Conservation (phyloP, 2,329 filamentous ascomycete genomes). For the Fonsecaea nubica region DNA sequence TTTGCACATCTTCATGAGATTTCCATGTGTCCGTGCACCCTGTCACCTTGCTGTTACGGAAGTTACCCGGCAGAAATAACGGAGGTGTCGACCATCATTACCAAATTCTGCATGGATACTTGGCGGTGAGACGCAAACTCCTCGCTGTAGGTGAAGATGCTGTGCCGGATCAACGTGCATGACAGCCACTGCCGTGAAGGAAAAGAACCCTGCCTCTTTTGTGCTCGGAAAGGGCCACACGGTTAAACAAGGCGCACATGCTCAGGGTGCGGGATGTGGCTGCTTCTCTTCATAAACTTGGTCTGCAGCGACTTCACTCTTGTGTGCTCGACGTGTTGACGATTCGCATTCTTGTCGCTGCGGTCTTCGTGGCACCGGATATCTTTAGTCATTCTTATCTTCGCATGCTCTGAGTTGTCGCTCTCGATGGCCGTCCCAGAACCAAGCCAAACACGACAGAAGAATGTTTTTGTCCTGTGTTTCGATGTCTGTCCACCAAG, state of each 20-base stretch:
- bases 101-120: not conserved
- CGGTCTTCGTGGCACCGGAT: not conserved
- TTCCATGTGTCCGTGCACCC: not conserved
- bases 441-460: slow-evolving; percentile 22
- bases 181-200: not conserved
- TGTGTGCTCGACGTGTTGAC: not conserved
- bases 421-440: slow-evolving; percentile 23
- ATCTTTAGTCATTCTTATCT: not conserved
- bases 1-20: not conserved
- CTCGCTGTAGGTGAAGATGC: not conserved
- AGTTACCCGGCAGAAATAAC: not conserved
- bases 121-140: slow-evolving; percentile 2
- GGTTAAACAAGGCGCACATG: not conserved
- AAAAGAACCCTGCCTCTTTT: not conserved
- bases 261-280: not conserved
- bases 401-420: not conserved
- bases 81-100: not conserved
- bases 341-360: not conserved
- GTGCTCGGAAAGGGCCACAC: not conserved
- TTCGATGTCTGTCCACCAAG: slow-evolving; percentile 32
- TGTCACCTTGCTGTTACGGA: not conserved
- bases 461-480: slow-evolving; percentile 35
- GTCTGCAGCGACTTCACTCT: not conserved
- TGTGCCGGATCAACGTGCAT: not conserved
- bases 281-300: not conserved